Conservation (phyloP, 164 flowering plant genomes). For the Aristolochia contorta region DNA sequence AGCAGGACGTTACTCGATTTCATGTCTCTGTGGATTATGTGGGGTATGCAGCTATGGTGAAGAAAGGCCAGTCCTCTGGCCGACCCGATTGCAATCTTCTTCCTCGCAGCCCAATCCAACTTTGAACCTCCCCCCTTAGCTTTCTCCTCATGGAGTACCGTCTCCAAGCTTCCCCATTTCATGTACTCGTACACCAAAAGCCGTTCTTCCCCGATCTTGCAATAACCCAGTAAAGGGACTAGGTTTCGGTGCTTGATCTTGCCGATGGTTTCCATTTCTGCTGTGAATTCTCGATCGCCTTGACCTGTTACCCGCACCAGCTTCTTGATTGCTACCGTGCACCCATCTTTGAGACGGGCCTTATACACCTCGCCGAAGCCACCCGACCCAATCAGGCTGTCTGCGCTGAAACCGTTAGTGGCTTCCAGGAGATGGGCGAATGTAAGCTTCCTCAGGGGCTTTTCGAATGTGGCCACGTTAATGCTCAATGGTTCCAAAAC, state of each 20-base stretch:
- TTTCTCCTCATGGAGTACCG: conserved; percentile 58
- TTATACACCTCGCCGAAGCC: conserved; percentile 92
- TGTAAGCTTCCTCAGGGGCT: conserved; percentile 76
- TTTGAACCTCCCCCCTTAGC: conserved; percentile 23
- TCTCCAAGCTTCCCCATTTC: conserved; percentile 81
- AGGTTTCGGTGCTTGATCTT: conserved; percentile 77
- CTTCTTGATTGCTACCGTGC: conserved; percentile 80
- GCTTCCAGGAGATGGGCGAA: conserved; percentile 83
- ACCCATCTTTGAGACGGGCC: conserved; percentile 71
- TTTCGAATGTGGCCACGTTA: conserved; percentile 83
- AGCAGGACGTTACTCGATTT: conserved; percentile 77
- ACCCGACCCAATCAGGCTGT: conserved; percentile 72
- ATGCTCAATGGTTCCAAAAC: conserved; percentile 83
- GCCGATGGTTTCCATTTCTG: conserved; percentile 88
- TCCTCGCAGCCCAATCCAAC: conserved; percentile 67
- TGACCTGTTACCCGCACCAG: conserved; percentile 66
- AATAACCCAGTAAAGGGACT: conserved; percentile 67
- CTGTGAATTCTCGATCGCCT: conserved; percentile 78
- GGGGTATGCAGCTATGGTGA: conserved; percentile 93
- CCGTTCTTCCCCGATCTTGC: conserved; percentile 76
- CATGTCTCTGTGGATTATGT: conserved; percentile 84
- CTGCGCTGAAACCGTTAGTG: conserved; percentile 78
- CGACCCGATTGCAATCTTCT: conserved; percentile 76
- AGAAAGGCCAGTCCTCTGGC: conserved; percentile 92
- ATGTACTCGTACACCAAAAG: conserved; percentile 80